A percentile compares a stretch with the other conserved stretches of the same genome.
These are phyloP conservation scores for Gnomoniopsis sp. DNA, from an alignment of 2,329 filamentous ascomycete species.

Conservation along the genomic window DNA sequence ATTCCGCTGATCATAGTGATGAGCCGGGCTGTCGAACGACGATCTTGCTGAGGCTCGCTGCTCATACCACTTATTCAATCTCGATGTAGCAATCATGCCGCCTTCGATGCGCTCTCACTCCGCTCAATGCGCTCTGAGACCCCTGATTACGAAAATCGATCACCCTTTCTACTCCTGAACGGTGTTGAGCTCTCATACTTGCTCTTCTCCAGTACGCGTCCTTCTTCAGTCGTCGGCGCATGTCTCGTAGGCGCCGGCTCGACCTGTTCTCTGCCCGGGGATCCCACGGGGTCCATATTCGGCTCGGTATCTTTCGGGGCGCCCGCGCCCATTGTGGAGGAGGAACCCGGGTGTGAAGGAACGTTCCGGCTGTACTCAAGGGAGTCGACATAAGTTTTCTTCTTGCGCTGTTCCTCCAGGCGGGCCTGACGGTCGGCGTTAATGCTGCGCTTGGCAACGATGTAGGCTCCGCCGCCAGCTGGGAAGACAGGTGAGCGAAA, in stretches of 20 bases:
- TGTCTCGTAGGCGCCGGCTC: slow-evolving; percentile 88
- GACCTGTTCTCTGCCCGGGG: slow-evolving; percentile 68
- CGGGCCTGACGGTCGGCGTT: slow-evolving; percentile 80
- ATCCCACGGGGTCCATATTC: slow-evolving; percentile 54
- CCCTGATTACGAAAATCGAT: slow-evolving; percentile 67
- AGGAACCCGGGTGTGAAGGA: slow-evolving; percentile 31
- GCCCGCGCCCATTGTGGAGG: slow-evolving; percentile 33
- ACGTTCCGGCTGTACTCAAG: slow-evolving; percentile 46
- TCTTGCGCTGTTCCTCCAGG: slow-evolving; percentile 62
- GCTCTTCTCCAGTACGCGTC: slow-evolving; percentile 71
- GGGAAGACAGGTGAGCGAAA: slow-evolving; percentile 11
- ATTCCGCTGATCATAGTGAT: background rate
- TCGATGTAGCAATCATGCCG: background rate
- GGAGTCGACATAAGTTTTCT: slow-evolving; percentile 57
- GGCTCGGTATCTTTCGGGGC: slow-evolving; percentile 41
- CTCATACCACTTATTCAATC: background rate
- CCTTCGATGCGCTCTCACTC: background rate
- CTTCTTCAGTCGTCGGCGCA: slow-evolving; percentile 66
- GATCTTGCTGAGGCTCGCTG: background rate
- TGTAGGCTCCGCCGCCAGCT: slow-evolving; percentile 91
- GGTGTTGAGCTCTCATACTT: slow-evolving; percentile 83
- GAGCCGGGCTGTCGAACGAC: background rate
- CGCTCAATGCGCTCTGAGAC: background rate
- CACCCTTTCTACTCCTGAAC: slow-evolving; percentile 76
- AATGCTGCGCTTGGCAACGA: slow-evolving; percentile 92